Conservation (phyloP, 2,329 filamentous ascomycete genomes). For the Pestalotiopsis sp. region DNA sequence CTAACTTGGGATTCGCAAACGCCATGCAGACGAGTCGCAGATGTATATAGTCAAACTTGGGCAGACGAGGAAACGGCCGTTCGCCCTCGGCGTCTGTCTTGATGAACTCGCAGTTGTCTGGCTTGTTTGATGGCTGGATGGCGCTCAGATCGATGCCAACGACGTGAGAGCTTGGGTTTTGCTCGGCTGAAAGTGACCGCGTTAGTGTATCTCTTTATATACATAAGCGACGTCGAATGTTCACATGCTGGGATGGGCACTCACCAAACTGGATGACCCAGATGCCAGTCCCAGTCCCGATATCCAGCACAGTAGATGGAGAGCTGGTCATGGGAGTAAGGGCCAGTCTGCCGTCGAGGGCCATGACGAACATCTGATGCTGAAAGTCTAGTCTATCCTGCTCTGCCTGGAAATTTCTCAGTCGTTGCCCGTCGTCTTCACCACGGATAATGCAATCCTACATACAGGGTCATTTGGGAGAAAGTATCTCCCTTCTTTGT, state of each 20-base stretch:
- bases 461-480: neutral
- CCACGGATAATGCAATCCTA: neutral
- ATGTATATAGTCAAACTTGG: slow-evolving; percentile 16
- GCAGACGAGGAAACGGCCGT: slow-evolving; percentile 12
- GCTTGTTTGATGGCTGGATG: slow-evolving; percentile 12
- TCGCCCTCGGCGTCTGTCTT: slow-evolving; percentile 17
- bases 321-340: slow-evolving; percentile 21
- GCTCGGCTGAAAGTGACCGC: neutral
- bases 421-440: neutral
- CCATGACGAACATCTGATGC: slow-evolving; percentile 25
- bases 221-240: neutral
- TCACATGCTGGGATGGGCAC: neutral
- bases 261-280: slow-evolving; percentile 26
- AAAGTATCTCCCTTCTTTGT: slow-evolving; percentile 11
- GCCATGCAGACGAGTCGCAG: slow-evolving; percentile 41
- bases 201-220: neutral
- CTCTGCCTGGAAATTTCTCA: neutral
- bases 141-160: slow-evolving; percentile 16
- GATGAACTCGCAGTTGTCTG: slow-evolving; percentile 15
- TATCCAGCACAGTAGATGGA: slow-evolving; percentile 18
- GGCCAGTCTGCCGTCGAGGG: slow-evolving; percentile 23
- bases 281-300: slow-evolving; percentile 25
- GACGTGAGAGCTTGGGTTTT: slow-evolving; percentile 8
- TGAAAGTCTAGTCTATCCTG: slow-evolving; percentile 23
- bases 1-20: slow-evolving; percentile 46